Base-by-base conservation (phyloP, 805 yeast species). In the Candida palmyrensis region DNA sequence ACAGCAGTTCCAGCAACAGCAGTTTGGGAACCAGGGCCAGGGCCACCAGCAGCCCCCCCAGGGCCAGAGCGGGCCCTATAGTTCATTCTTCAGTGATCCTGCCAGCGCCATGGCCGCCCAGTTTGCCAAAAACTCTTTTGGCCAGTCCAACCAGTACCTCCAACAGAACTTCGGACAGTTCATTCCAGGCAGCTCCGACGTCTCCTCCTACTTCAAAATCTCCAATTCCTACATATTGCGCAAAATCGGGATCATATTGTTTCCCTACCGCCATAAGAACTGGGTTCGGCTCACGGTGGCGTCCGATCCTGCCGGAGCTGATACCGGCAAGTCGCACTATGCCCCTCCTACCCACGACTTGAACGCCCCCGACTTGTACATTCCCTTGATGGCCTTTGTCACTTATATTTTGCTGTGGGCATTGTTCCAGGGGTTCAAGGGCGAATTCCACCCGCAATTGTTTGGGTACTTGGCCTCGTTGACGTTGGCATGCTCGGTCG, bases 291-390 rank as follows among this genome's bases (percentile, higher is more conserved):
- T 66, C 30, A 46, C 59, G 15, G 44, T 55, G 6, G 39, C 41
- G 17, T 57, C 47, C 13, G 36, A 38, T 18, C 42, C 50, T 2
- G 41, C 41, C 9, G 39, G 47, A 33, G 24, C 41, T 21, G 36
- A 37, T 19, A 23, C 16, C 30, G 35, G 11, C 22, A 37, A 7
- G 51, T 48, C 28, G 53, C 44, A 53, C 14, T 86, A 70, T 55
- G 80, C 86, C 2, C 77, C 85, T 8, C 96, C 99, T 11, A 60
- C 73, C 29, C 85, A 83, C 40, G 98, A 92, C 54, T 70, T 82
- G 37, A 92, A 94, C 51, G 94, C 97, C 0, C 98, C 98, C 2
- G 99, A 92, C 55, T 72, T 92, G 66, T 92, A 92, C 58, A 85
- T 92, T 35, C 99, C 99, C 5, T 60, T 85, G 40, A 92, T 94